Evolutionary conservation across 148 eudicot genomes (phyloP), one percentile per base, ranked within the genome.

Genomic region (Talinum fruticosum): DNA sequence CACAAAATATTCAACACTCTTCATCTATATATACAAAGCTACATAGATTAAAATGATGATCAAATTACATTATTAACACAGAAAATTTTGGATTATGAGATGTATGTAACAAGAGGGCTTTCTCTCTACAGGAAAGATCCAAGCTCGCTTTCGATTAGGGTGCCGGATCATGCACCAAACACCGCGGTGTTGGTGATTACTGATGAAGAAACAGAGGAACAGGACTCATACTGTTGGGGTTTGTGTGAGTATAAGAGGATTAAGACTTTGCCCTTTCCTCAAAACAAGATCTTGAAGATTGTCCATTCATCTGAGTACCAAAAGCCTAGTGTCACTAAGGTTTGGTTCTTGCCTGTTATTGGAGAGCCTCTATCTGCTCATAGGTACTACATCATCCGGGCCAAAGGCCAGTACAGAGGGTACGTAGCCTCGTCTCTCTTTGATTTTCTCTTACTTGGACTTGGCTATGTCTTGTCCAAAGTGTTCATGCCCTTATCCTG

Each of bases 261-360:
- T 70, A 85, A 75, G 36, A 54, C 77, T 76, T 81, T 93, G 21
- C 97, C 97, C 0, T 89, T 93, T 76, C 97, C 97, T 77, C 91
- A 89, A 33, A 91, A 89, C 87, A 85, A 80, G 84, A 84, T 91
- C 53, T 34, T 93, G 86, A 83, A 90, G 30, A 78, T 93, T 36
- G 86, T 87, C 67, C 90, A 93, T 80, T 36, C 83, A 1, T 85
- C 90, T 4, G 84, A 81, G 64, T 72, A 74, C 78, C 64, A 78
- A 75, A 38, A 80, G 74, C 38, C 75, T 4, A 83, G 77, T 82
- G 82, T 79, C 21, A 89, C 88, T 21, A 89, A 86, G 79, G 96
- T 89, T 29, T 93, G 97, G 97, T 89, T 93, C 74, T 75, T 93
- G 23, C 97, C 96, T 2, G 97, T 89, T 74, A 76, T 89, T 47